These are phyloP conservation scores for Glarea lozoyensis DNA, from an alignment of 495 filamentous ascomycete genomes.

Conservation along the genomic window DNA sequence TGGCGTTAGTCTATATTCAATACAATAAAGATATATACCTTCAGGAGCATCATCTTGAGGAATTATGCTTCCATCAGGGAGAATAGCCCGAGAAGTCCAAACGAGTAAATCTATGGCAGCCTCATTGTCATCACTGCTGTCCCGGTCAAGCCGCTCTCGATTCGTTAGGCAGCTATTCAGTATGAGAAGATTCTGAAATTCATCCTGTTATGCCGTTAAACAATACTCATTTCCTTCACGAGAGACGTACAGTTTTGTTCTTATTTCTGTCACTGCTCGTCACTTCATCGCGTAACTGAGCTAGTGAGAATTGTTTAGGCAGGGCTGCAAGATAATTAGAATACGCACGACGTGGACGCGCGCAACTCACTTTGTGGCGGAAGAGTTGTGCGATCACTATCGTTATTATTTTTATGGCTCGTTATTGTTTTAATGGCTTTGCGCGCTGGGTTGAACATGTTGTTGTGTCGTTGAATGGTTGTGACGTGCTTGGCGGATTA, in stretches of 20 bases:
- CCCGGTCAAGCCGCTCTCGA: neutral
- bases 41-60: conserved; percentile 11
- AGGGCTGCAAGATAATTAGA: conserved; percentile 10
- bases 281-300: conserved; percentile 6
- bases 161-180: conserved; percentile 6
- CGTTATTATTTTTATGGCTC: neutral
- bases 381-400: neutral
- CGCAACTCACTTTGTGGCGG: conserved; percentile 7
- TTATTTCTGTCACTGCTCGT: neutral
- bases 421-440: conserved; percentile 6
- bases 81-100: conserved; percentile 16
- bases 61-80: conserved; percentile 11
- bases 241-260: conserved; percentile 4
- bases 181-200: conserved; percentile 10
- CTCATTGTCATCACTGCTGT: conserved; percentile 3
- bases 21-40: conserved; percentile 1
- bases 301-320: conserved; percentile 13
- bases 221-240: no score
- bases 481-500: no score
- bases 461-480: no score
- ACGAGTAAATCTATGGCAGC: conserved; percentile 2
- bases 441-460: conserved; percentile 15
- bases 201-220: no score
- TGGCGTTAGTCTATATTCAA: neutral
- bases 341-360: neutral